These are phyloP conservation scores for Lupinus albus DNA, from an alignment of 306 rosid genomes.

Conservation along the genomic window DNA sequence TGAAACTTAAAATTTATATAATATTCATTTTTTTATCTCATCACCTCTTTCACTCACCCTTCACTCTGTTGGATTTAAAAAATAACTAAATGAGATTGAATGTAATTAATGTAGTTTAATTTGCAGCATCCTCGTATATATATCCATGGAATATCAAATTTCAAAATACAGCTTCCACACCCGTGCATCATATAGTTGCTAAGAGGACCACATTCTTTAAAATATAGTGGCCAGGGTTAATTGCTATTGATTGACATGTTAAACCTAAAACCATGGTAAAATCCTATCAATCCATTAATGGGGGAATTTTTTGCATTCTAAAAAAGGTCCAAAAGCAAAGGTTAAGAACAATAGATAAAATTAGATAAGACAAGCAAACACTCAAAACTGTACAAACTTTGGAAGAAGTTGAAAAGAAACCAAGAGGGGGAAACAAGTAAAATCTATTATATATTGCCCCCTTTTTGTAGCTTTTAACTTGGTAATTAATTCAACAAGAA, in stretches of 20 bases:
- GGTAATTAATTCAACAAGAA: slow-evolving; percentile 39
- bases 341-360: slow-evolving; percentile 22
- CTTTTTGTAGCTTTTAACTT: slow-evolving; percentile 50
- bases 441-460: slow-evolving; percentile 40
- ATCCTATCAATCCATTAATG: slow-evolving; percentile 34
- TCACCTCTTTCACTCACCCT: too few relatives aligned
- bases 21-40: too few relatives aligned
- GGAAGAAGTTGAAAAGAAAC: slow-evolving; percentile 45
- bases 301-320: slow-evolving; percentile 40
- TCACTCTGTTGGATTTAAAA: too few relatives aligned
- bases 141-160: too few relatives aligned
- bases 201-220: too few relatives aligned
- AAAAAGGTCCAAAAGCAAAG: slow-evolving; percentile 42
- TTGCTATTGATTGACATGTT: slow-evolving; percentile 30
- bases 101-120: too few relatives aligned
- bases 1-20: too few relatives aligned
- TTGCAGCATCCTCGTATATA: too few relatives aligned
- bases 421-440: slow-evolving; percentile 37
- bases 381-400: slow-evolving; percentile 55
- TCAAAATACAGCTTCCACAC: too few relatives aligned
- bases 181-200: too few relatives aligned
- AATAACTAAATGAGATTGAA: too few relatives aligned
- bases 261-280: slow-evolving; percentile 41
- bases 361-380: slow-evolving; percentile 61
- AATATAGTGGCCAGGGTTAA: too few relatives aligned